Base-by-base conservation (phyloP, 2,329 filamentous ascomycete genomes). In the Cercospora brassicicola region DNA sequence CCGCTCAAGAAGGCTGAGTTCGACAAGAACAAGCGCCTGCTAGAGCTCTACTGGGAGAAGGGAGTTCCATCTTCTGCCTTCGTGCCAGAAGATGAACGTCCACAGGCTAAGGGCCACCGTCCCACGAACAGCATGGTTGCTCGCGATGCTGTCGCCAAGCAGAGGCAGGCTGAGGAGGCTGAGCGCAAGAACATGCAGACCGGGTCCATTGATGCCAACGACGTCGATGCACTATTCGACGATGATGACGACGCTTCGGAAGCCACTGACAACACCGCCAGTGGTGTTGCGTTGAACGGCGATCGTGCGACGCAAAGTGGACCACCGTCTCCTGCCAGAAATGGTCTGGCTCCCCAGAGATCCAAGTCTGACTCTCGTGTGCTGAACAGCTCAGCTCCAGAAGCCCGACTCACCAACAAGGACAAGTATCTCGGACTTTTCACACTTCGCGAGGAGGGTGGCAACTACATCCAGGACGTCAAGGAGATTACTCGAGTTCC, bases 31-130 rank as follows among this genome's bases (percentile, higher is more conserved):
- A 92, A 94, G 83, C 89, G 95, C 65, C 88, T 98, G 31, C 86
- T 99, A 57, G 95, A 99, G 82, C 87, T 99, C 15, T 99, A 97
- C 85, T 99, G 95, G 95, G 95, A 99, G 89, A 99, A 98, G 87
- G 95, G 95, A 57, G 93, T 98, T 7, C 93, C 94, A 30, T 98
- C 94, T 71, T 97, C 94, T 53, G 92, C 94, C 2, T 99, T 96
- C 75, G 90, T 99, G 62, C 95, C 95, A 2, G 95, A 99, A 78
- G 95, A 99, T 78, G 95, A 99, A 84, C 91, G 94, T 66, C 94
- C 94, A 64, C 96, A 95, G 85, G 89, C 91, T 76, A 74, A 74
- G 69, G 91, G 91, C 62, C 73, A 73, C 59, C 73, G 74, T 61
- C 62, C 71, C 3, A 74, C 71, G 4, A 66, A 73, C 68, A 91